These are phyloP conservation scores for Mycena belliarum DNA, from an alignment of 768 basidiomycete genomes.

Conservation along the genomic window DNA sequence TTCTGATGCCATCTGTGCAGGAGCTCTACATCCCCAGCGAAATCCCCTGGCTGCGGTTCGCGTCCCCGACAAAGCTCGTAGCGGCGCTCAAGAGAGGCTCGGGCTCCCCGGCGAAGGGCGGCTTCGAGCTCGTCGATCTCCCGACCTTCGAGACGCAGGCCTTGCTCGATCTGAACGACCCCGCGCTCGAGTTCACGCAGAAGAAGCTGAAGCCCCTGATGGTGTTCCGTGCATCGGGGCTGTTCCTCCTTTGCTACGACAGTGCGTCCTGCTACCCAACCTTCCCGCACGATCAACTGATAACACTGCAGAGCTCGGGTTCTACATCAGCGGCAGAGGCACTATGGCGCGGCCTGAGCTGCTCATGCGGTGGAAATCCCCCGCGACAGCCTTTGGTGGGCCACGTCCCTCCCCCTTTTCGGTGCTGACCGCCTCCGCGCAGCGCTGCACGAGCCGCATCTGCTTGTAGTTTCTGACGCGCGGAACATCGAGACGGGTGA, in stretches of 20 bases:
- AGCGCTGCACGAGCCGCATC: constrained; percentile 79
- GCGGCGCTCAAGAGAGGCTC: constrained; percentile 20
- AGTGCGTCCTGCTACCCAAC: constrained; percentile 40
- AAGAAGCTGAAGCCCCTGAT: constrained; percentile 63
- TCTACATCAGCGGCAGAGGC: constrained; percentile 78
- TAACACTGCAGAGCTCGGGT: constrained; percentile 63
- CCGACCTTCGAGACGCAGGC: constrained; percentile 77
- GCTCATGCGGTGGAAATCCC: constrained; percentile 76
- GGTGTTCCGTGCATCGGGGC: constrained; percentile 72
- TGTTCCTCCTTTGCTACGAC: constrained; percentile 80
- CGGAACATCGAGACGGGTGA: constrained; percentile 71
- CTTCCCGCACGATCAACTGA: too few species aligned
- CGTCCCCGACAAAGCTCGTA: constrained; percentile 41
- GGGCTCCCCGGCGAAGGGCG: not conserved
- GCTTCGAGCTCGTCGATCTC: constrained; percentile 46
- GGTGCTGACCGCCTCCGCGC: not conserved
- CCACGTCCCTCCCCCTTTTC: not conserved
- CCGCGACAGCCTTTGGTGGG: constrained; percentile 71
- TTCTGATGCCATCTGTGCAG: too few species aligned
- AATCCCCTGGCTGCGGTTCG: constrained; percentile 72
- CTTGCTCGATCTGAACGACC: constrained; percentile 69
- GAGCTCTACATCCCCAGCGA: constrained; percentile 85
- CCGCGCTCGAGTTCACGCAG: constrained; percentile 48
- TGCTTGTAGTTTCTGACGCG: constrained; percentile 74
- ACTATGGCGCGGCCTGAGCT: constrained; percentile 66